phyloP scores from a whole-genome alignment of 2,329 filamentous ascomycete species.

The Parastagonospora avenae region DNA sequence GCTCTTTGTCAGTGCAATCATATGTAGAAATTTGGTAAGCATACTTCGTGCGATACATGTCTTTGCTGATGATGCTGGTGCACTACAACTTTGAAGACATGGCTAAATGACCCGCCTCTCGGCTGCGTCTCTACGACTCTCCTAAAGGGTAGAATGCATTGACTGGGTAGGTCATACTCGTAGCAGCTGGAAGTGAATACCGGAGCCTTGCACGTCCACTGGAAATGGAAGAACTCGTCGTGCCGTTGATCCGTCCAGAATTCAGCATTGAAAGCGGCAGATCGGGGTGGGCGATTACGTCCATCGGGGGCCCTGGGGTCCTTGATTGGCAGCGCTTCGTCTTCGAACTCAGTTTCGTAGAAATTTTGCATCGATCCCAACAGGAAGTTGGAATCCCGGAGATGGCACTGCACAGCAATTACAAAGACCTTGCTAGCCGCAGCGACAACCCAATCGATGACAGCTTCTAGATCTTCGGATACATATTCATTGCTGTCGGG shows the following conservation, averaged over 20 bases:
- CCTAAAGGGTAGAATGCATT: constrained; percentile 18
- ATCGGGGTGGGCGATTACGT: not conserved
- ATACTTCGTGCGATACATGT: constrained; percentile 3
- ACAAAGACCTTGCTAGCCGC: constrained; percentile 9
- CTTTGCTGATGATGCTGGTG: constrained; percentile 12
- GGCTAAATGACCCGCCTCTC: constrained; percentile 12
- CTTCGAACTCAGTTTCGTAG: constrained; percentile 1
- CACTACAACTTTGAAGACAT: constrained; percentile 7
- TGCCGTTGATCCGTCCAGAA: constrained; percentile 5
- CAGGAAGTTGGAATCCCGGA: not conserved
- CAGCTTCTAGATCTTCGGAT: not conserved
- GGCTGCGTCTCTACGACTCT: not conserved
- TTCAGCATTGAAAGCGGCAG: not conserved
- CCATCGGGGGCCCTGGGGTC: not conserved
- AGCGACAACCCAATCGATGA: constrained; percentile 1
- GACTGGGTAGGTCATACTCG: constrained; percentile 5
- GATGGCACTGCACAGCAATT: constrained; percentile 7
- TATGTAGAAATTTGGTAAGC: not conserved
- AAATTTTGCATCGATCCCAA: constrained; percentile 2
- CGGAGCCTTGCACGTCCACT: constrained; percentile 20
- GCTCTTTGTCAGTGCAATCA: not conserved
- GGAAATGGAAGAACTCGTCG: constrained; percentile 11
- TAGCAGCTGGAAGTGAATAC: constrained; percentile 7
- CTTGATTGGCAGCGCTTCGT: constrained; percentile 6
- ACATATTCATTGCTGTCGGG: not conserved